Evolutionary conservation across 768 basidiomycete species (phyloP).

Genomic region (Nidularia pulvinata): DNA sequence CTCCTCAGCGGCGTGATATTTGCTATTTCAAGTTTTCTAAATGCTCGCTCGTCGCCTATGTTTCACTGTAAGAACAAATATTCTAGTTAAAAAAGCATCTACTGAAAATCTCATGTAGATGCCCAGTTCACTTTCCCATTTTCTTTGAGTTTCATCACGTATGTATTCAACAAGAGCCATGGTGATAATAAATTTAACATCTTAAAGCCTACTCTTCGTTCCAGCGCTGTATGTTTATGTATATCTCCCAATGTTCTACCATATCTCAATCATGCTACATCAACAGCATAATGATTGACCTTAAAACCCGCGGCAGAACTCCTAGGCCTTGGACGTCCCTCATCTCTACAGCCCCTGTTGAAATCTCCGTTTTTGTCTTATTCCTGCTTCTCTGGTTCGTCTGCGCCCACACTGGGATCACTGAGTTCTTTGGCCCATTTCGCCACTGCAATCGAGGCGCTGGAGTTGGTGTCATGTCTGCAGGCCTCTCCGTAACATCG

Average conservation of each 20-base stretch:
- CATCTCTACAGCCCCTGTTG: not conserved
- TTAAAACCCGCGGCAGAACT: not conserved
- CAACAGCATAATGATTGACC: not conserved
- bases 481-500: not conserved
- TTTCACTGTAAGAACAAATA: not conserved
- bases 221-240: not conserved
- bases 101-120: not conserved
- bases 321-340: not conserved
- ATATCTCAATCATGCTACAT: not conserved
- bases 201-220: not conserved
- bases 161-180: too few species aligned
- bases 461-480: not conserved
- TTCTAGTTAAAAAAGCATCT: not conserved
- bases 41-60: not conserved
- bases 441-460: not conserved
- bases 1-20: not conserved
- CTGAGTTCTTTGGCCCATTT: not conserved
- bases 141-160: not conserved
- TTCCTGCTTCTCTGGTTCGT: not conserved
- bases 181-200: too few species aligned
- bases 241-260: not conserved
- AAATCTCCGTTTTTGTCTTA: not conserved
- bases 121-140: not conserved
- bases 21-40: not conserved
- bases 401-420: not conserved